A percentile compares a stretch with the other conserved stretches of the same genome.
These are phyloP conservation scores for Epichloe sylvatica DNA, from an alignment of 2,329 filamentous ascomycete species.

Conservation along the genomic window DNA sequence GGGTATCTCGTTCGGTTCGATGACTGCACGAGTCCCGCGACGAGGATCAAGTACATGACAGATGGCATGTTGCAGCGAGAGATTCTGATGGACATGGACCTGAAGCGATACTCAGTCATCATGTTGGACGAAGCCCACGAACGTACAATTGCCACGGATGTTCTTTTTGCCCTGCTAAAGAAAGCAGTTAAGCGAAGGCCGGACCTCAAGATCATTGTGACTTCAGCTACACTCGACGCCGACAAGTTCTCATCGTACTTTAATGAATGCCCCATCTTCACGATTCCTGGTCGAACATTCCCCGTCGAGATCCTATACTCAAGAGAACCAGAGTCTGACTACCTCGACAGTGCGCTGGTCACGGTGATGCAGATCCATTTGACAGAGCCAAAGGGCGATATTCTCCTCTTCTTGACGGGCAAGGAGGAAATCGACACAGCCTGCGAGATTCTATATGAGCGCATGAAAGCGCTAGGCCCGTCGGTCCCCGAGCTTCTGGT, in stretches of 20 bases:
- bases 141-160: constrained; percentile 87
- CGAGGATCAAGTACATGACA: constrained; percentile 98
- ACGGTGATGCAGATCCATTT: constrained; percentile 98
- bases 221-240: constrained; percentile 88
- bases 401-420: constrained; percentile 90
- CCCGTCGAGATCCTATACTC: constrained; percentile 95
- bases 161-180: constrained; percentile 86
- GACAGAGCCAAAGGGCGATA: constrained; percentile 82
- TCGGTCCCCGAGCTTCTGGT: constrained; percentile 86
- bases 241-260: constrained; percentile 98
- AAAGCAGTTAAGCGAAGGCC: constrained; percentile 76
- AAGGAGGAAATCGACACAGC: constrained; percentile 96
- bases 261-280: constrained; percentile 89
- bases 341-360: constrained; percentile 82
- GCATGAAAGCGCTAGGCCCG: constrained; percentile 89
- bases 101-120: constrained; percentile 85
- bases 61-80: constrained; percentile 97
- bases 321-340: constrained; percentile 87
- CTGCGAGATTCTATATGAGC: constrained; percentile 82
- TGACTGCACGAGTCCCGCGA: constrained; percentile 74
- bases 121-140: constrained; percentile 99
- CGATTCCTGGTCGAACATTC: constrained; percentile 86
- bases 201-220: constrained; percentile 90
- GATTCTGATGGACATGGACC: constrained; percentile 78
- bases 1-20: constrained; percentile 98